These are phyloP conservation scores for Aspergillus funiculosus DNA, from an alignment of 495 filamentous ascomycete genomes.

Conservation along the genomic window DNA sequence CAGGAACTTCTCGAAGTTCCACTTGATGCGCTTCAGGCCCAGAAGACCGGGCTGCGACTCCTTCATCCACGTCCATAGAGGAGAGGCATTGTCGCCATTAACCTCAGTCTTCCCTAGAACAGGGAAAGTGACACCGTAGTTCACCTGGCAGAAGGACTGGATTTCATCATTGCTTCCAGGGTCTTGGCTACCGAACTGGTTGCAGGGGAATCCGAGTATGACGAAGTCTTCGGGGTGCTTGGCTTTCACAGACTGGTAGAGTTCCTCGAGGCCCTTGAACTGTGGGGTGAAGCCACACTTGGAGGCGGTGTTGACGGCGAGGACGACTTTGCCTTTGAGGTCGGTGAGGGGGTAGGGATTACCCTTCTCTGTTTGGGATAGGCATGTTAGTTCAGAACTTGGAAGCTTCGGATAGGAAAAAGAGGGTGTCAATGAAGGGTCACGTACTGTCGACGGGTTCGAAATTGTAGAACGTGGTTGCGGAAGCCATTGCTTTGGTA, in stretches of 20 bases:
- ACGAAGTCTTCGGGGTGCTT: slow-evolving; percentile 68
- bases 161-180: slow-evolving; percentile 86
- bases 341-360: slow-evolving; percentile 57
- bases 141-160: slow-evolving; percentile 83
- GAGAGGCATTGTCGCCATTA: slow-evolving; percentile 76
- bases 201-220: slow-evolving; percentile 95
- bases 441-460: slow-evolving; percentile 72
- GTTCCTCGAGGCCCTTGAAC: slow-evolving; percentile 80
- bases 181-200: slow-evolving; percentile 91
- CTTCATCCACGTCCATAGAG: slow-evolving; percentile 88
- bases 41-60: slow-evolving; percentile 71
- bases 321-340: slow-evolving; percentile 84
- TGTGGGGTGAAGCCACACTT: slow-evolving; percentile 99
- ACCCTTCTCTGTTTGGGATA: slow-evolving; percentile 60
- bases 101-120: slow-evolving; percentile 88
- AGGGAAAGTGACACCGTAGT: slow-evolving; percentile 94
- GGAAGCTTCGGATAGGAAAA: slow-evolving; percentile 8
- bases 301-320: slow-evolving; percentile 96
- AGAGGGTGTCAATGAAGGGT: not conserved
- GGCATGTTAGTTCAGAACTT: slow-evolving; percentile 15
- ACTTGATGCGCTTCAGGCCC: slow-evolving; percentile 86
- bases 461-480: slow-evolving; percentile 88
- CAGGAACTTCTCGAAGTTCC: slow-evolving; percentile 98
- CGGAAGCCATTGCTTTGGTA: slow-evolving; percentile 59
- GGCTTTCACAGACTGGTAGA: slow-evolving; percentile 73